A percentile compares a stretch with the other conserved stretches of the same genome.
These are phyloP conservation scores for Fistulinella cinereoalba DNA, from an alignment of 1,284 basidiomycete species.

Conservation along the genomic window DNA sequence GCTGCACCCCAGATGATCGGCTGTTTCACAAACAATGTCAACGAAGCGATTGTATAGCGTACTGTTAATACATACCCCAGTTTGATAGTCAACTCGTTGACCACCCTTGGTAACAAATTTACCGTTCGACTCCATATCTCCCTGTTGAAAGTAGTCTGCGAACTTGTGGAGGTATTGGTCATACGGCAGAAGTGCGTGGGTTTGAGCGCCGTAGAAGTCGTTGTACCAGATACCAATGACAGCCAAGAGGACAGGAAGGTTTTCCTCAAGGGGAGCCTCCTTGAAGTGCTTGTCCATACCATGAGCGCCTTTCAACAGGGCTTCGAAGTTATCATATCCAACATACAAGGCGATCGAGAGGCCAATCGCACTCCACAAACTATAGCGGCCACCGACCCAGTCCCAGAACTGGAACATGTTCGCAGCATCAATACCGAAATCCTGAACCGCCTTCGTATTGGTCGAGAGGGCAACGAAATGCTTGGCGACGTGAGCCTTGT, in stretches of 20 bases:
- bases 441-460: slow-evolving; percentile 91
- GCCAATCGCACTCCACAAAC: slow-evolving; percentile 97
- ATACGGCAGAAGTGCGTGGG: slow-evolving; percentile 93
- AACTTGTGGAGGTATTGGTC: slow-evolving; percentile 99
- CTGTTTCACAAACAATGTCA: slow-evolving; percentile 36
- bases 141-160: slow-evolving; percentile 99
- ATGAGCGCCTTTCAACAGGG: slow-evolving; percentile 89
- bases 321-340: slow-evolving; percentile 92
- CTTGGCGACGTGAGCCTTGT: slow-evolving; percentile 93
- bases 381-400: slow-evolving; percentile 99
- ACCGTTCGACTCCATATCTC: slow-evolving; percentile 99
- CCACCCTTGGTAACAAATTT: slow-evolving; percentile 96
- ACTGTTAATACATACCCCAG: slow-evolving; percentile 65
- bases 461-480: slow-evolving; percentile 99
- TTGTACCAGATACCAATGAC: slow-evolving; percentile 98
- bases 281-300: slow-evolving; percentile 98
- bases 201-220: slow-evolving; percentile 95
- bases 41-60: not conserved
- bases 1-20: slow-evolving; percentile 99
- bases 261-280: slow-evolving; percentile 83
- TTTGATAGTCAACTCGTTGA: slow-evolving; percentile 91
- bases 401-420: slow-evolving; percentile 99
- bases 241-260: slow-evolving; percentile 90
- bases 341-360: slow-evolving; percentile 91
- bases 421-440: slow-evolving; percentile 88